Conservation (phyloP, 2,329 filamentous ascomycete species). For the Neocucurbitaria cava region DNA sequence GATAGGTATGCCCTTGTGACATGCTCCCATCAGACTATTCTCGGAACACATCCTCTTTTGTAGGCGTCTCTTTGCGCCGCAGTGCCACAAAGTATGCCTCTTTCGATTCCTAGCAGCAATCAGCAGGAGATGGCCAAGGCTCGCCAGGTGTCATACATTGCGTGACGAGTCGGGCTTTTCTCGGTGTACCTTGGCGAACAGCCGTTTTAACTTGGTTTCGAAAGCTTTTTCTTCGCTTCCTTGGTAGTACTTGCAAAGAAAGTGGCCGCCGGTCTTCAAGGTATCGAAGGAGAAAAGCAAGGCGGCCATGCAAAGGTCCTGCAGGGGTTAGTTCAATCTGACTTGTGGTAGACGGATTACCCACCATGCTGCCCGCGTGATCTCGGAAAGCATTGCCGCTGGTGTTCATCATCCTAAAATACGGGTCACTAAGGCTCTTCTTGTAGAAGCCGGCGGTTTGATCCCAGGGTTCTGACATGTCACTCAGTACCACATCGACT, state of each 20-base stretch:
- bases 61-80: conserved; percentile 65
- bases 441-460: conserved; percentile 79
- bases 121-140: conserved; percentile 2
- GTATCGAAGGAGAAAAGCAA: conserved; percentile 86
- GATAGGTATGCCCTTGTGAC: neutral
- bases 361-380: conserved; percentile 93
- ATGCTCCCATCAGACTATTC: conserved; percentile 19
- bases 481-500: conserved; percentile 94
- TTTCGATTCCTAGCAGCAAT: conserved; percentile 70
- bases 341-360: conserved; percentile 32
- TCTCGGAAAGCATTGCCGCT: conserved; percentile 86
- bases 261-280: conserved; percentile 81
- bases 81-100: conserved; percentile 88
- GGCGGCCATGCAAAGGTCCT: conserved; percentile 91
- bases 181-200: conserved; percentile 81
- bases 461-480: conserved; percentile 98
- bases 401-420: conserved; percentile 99
- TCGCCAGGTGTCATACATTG: conserved; percentile 62
- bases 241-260: conserved; percentile 98
- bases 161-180: conserved; percentile 93
- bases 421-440: conserved; percentile 93
- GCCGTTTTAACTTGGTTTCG: conserved; percentile 73
- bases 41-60: conserved; percentile 55
- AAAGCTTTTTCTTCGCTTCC: conserved; percentile 83
- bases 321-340: conserved; percentile 9